Evolutionary conservation across 2,329 filamentous ascomycete species (phyloP), one percentile per base, ranked within the genome.

Genomic region (Biscogniauxia sp.): DNA sequence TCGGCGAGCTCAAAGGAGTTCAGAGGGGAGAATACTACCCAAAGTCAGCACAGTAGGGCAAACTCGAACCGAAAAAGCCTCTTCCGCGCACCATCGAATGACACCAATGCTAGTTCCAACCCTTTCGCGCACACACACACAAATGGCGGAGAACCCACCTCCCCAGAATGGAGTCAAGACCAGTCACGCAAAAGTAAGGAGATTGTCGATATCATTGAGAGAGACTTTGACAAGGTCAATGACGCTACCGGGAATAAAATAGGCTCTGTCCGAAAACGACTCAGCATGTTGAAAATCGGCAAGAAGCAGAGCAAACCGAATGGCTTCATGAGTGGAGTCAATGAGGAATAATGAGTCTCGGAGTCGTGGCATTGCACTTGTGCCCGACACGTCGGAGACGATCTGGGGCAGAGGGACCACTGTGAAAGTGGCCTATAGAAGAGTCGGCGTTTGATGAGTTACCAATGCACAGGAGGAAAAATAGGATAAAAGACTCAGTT

Each of bases 251-350:
- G 78, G 45, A 73, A 75, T 59, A 81, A 82, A 70, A 84, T 84
- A 56, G 85, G 84, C 41, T 89, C 87, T 60, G 84, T 96, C 66
- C 87, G 88, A 76, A 94, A 92, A 78, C 79, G 92, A 70, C 80
- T 96, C 66, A 95, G 91, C 73, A 80, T 93, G 69, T 80, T 96
- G 70, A 91, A 89, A 73, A 81, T 93, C 55, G 88, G 89, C 28
- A 88, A 87, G 73, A 92, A 90, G 77, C 79, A 79, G 53, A 86
- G 83, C 71, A 88, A 86, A 73, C 78, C 74, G 54, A 80, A 74
- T 62, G 79, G 75, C 26, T 70, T 77, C 62, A 85, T 85, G 83
- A 79, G 78, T 57, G 82, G 82, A 65, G 72, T 86, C 63, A 79
- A 84, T 58, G 84, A 86, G 72, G 84, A 86, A 73, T 84, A 78